phyloP scores from a whole-genome alignment of 1,139 yeast species.

The Geotrichum restrictum region DNA sequence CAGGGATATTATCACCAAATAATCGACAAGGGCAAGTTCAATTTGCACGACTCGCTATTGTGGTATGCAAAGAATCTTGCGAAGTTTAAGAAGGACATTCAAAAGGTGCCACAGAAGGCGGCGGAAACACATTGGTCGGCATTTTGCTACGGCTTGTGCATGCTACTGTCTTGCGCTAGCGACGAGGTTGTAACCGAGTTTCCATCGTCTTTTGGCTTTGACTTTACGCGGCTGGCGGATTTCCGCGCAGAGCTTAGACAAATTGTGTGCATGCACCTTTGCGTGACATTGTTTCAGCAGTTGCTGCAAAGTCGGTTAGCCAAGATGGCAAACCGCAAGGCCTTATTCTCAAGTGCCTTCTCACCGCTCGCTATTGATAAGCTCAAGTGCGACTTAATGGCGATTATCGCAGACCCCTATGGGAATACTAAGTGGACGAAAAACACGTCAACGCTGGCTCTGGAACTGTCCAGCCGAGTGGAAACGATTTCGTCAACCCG shows the following conservation, averaged over 20 bases:
- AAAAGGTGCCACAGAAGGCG: constrained; percentile 1
- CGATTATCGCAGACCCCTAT: constrained; percentile 78
- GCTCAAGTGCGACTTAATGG: constrained; percentile 59
- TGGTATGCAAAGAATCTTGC: constrained; percentile 52
- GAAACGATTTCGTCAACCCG: constrained; percentile 2
- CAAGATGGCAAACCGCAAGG: constrained; percentile 28
- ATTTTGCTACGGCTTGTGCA: constrained; percentile 51
- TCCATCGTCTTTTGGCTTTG: constrained; percentile 81
- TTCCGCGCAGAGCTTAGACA: constrained; percentile 83
- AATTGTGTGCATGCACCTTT: constrained; percentile 72
- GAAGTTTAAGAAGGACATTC: constrained; percentile 2
- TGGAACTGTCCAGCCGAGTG: constrained; percentile 58
- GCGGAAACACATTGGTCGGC: constrained; percentile 13
- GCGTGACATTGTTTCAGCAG: constrained; percentile 69
- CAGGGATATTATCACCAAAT: constrained; percentile 78
- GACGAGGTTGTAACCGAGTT: constrained; percentile 59
- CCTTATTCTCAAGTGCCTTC: constrained; percentile 16
- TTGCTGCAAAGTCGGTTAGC: constrained; percentile 41
- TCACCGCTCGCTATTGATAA: constrained; percentile 29
- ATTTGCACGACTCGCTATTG: constrained; percentile 58
- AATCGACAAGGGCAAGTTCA: constrained; percentile 61
- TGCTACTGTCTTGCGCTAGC: constrained; percentile 68
- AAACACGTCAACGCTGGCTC: constrained; percentile 66
- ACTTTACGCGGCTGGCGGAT: constrained; percentile 71
- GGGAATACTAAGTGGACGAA: constrained; percentile 91